Percentiles rank a stretch among this genome's conserved stretches.
These are phyloP conservation scores for Trifolium dubium DNA, from an alignment of 306 rosid species.

Conservation along the genomic window DNA sequence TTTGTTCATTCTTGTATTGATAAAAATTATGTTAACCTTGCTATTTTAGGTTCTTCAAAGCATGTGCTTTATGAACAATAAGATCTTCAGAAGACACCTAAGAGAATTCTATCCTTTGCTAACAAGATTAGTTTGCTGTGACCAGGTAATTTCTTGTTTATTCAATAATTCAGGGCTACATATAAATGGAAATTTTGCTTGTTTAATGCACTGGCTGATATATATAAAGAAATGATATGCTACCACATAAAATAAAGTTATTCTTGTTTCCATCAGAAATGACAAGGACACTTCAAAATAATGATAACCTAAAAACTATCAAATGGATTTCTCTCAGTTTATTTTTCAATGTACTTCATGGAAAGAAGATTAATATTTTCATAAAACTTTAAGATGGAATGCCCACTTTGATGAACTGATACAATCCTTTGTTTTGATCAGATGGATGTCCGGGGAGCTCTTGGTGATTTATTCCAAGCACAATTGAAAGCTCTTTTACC, in stretches of 20 bases:
- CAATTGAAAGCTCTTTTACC: conserved; percentile 92
- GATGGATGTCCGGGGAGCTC: conserved; percentile 98
- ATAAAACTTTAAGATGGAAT: background rate
- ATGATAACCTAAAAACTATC: conserved; percentile 17
- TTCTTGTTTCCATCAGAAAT: conserved; percentile 7
- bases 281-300: background rate
- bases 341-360: conserved; percentile 9
- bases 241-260: background rate
- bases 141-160: conserved; percentile 73
- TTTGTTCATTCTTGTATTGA: conserved; percentile 17
- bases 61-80: conserved; percentile 90
- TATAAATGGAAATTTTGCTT: conserved; percentile 35
- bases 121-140: conserved; percentile 93
- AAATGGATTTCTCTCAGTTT: conserved; percentile 23
- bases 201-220: conserved; percentile 23
- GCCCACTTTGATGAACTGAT: conserved; percentile 35
- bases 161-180: conserved; percentile 12
- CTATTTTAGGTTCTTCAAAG: conserved; percentile 80
- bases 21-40: conserved; percentile 34
- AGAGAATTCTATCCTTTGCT: conserved; percentile 95
- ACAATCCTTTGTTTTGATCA: conserved; percentile 52
- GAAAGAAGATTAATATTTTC: conserved; percentile 8
- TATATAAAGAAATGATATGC: conserved; percentile 30
- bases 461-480: conserved; percentile 87
- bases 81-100: conserved; percentile 85